Evolutionary conservation across 352 stramenopile genomes (phyloP), one percentile per base, ranked within the genome.

Genomic region (Globisporangium alternatum): DNA sequence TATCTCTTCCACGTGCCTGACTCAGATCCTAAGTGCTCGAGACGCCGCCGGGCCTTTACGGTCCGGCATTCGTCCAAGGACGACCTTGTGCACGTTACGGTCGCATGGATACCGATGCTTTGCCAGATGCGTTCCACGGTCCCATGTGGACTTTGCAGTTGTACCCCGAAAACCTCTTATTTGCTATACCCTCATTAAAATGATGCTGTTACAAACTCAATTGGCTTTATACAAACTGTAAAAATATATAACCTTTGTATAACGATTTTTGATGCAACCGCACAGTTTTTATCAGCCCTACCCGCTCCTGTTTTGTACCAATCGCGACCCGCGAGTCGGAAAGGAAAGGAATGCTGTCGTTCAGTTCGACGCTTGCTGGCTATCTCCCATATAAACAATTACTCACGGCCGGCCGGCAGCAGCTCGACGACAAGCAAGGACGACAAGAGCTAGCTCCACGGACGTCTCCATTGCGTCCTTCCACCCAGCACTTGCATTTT

Each of bases 351-450:
- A 35, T 33, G 2, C 21, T 13, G 13, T 22, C 21, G 28, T 21
- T n/a, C 51, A 31, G 37, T 57, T 47, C 41, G 41, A 15, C 17
- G 28, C 28, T 33, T 55, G 41, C 56, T 63, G 56, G 56, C 56
- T 63, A 63, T 63, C 30, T 43, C 28, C 56, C 17, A 55, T 41
- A 55, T 43, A 63, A 49, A 17, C 41, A 33, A 21, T 44, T 51
- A 49, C 55, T 39, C 19, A 48, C 56, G 37, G n/a, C 45, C 51
- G 9, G 31, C 22, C 15, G 25, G n/a, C 22, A 22, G 49, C 49
- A 52, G 45, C 47, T 25, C 49, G 13, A 30, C 49, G 9, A 35
- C 31, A 56, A 35, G 30, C 8, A 31, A n/a, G 9, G n/a, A 52
- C 1, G 25, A 8, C 9, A 58, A 15, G 51, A 56, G 51, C 51